These are phyloP conservation scores for Paramecium pentaurelia DNA, from an alignment of 73 alveolate genomes.

Conservation along the genomic window DNA sequence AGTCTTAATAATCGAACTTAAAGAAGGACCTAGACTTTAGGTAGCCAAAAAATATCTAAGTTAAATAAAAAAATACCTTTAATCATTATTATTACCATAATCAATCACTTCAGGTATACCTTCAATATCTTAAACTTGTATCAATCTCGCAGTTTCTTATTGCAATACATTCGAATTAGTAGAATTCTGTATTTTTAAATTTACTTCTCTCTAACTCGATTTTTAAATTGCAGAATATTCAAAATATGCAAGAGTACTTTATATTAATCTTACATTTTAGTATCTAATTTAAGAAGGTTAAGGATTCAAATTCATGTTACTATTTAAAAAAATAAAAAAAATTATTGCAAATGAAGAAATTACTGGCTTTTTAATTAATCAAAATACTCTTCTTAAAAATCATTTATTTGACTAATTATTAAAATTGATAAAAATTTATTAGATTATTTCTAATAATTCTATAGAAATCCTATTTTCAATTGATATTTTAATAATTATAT, in stretches of 20 bases:
- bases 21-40: background rate
- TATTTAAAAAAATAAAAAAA: background rate
- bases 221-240: background rate
- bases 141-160: background rate
- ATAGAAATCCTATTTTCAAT: background rate
- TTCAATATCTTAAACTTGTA: background rate
- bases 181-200: background rate
- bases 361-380: background rate
- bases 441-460: background rate
- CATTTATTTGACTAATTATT: background rate
- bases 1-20: background rate
- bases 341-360: background rate
- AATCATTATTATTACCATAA: background rate
- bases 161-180: background rate
- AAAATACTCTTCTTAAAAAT: background rate
- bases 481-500: background rate
- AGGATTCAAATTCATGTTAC: background rate
- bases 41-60: background rate
- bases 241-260: background rate
- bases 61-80: background rate
- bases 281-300: background rate
- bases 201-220: background rate
- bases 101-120: background rate
- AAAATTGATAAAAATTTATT: background rate
- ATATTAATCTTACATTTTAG: background rate